Evolutionary conservation across 208 protist species (phyloP), one percentile per base, ranked within the genome.

Genomic region (Porcisia hertigi): DNA sequence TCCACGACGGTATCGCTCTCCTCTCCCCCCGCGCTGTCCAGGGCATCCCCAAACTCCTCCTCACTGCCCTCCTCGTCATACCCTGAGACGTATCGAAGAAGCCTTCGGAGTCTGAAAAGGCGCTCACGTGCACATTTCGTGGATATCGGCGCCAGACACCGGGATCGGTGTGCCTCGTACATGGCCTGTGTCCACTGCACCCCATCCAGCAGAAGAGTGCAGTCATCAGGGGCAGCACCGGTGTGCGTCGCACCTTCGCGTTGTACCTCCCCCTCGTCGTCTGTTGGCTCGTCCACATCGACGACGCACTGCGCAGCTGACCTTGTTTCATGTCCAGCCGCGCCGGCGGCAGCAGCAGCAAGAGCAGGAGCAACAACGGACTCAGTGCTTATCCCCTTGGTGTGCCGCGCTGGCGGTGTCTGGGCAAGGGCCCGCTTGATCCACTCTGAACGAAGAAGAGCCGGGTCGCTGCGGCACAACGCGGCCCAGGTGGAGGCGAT

Each of bases 401-500:
- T 8, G 23, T 18, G 20, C 23, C 41, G 47, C 23, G 16, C 53
- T 55, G 30, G n/a, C 34, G 0, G 53, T 7, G 69, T 34, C 69
- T 75, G 75, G 36, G 55, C 62, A 1, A 74, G 62, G 0, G 75
- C 71, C 4, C 80, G 75, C 16, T 76, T 60, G 25, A 82, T 67
- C 86, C 82, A 91, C 65, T 89, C 85, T 9, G 67, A 70, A 16
- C 34, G 18, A 25, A 53, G 41, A 36, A 91, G 70, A n/a, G 45
- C 23, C 1, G 70, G 52, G 52, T 91, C 84, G 30, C 65, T 70
- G 41, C 88, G 87, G 54, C 86, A 88, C 45, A 94, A 82, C 39
- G 86, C 84, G 1, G 45, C 9, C 90, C 90, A 94, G 11, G 87
- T 91, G 0, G 87, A 86, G 11, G 86, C 79, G 14, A 94, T 70